A percentile compares a stretch with the other conserved stretches of the same genome.
phyloP scores from a whole-genome alignment of 164 flowering plant genomes.

The Tetracentron sinense region DNA sequence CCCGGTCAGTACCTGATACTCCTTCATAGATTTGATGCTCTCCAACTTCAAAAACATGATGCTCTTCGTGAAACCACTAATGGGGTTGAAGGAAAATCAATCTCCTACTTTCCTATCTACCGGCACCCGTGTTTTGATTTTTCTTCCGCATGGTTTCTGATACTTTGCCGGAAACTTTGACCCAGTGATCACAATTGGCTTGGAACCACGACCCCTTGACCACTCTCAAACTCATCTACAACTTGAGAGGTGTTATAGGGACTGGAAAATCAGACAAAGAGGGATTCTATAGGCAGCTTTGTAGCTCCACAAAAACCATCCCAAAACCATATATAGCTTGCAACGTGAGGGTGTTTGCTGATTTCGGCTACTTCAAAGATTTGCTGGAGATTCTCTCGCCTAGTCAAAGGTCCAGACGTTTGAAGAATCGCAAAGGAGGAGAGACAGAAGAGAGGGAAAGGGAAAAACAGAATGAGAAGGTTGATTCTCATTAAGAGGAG shows the following conservation, averaged over 20 bases:
- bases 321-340: conserved; percentile 36
- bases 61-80: conserved; percentile 4
- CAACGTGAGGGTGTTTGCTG: conserved; percentile 22
- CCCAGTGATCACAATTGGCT: conserved; percentile 20
- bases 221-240: conserved; percentile 50
- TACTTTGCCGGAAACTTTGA: conserved; percentile 29
- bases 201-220: conserved; percentile 42
- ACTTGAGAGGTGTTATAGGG: conserved; percentile 56
- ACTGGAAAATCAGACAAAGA: conserved; percentile 45
- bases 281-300: conserved; percentile 34
- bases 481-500: not conserved
- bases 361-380: conserved; percentile 38
- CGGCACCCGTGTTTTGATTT: conserved; percentile 57
- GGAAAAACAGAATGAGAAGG: conserved; percentile 1
- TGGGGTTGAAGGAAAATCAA: conserved; percentile 39
- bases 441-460: conserved; percentile 1
- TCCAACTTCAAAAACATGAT: conserved; percentile 5
- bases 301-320: conserved; percentile 43
- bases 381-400: conserved; percentile 35
- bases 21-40: conserved; percentile 5
- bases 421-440: conserved; percentile 15
- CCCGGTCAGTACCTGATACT: not conserved
- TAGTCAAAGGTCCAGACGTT: conserved; percentile 29
- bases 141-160: conserved; percentile 58
- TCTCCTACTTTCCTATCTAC: conserved; percentile 42